Percentiles rank a stretch among this genome's conserved stretches.
These are phyloP conservation scores for Tephrocybe sp. DNA, from an alignment of 768 basidiomycete genomes.

Conservation along the genomic window DNA sequence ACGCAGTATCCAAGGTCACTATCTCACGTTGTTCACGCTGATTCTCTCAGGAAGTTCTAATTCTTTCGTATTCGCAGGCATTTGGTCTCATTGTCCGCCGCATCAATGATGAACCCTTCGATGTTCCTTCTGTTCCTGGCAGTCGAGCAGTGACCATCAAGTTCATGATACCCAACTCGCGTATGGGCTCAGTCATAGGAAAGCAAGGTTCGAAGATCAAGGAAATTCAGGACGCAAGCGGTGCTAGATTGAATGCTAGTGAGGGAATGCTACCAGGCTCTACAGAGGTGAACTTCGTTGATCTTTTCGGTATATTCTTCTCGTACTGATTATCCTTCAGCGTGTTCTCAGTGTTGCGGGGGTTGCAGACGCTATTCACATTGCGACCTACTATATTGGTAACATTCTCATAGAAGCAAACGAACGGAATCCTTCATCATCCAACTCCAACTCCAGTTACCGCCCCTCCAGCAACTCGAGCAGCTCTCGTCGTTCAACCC, in stretches of 20 bases:
- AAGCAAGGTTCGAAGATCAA: constrained; percentile 98
- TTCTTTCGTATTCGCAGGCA: constrained; percentile 50
- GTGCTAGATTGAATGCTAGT: constrained; percentile 92
- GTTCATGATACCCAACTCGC: constrained; percentile 98
- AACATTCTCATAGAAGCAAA: constrained; percentile 95
- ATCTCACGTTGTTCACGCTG: not conserved
- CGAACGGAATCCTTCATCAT: constrained; percentile 73
- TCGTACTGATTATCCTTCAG: constrained; percentile 38
- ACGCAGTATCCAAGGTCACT: constrained; percentile 95
- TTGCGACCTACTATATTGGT: constrained; percentile 98
- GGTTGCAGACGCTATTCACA: constrained; percentile 98
- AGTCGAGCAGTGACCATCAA: constrained; percentile 99
- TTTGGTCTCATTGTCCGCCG: constrained; percentile 98
- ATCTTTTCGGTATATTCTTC: not conserved
- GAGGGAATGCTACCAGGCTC: constrained; percentile 99
- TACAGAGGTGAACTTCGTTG: constrained; percentile 73
- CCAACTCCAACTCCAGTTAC: constrained; percentile 61
- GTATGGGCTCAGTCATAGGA: constrained; percentile 99
- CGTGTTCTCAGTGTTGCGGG: constrained; percentile 97
- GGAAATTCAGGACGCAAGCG: constrained; percentile 98
- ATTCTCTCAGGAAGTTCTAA: not conserved
- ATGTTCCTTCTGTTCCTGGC: constrained; percentile 95
- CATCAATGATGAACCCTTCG: constrained; percentile 99
- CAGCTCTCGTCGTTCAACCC: constrained; percentile 42
- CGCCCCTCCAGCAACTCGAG: constrained; percentile 65